Conservation (phyloP, 495 filamentous ascomycete genomes). For the Chaetomidium leptoderma region DNA sequence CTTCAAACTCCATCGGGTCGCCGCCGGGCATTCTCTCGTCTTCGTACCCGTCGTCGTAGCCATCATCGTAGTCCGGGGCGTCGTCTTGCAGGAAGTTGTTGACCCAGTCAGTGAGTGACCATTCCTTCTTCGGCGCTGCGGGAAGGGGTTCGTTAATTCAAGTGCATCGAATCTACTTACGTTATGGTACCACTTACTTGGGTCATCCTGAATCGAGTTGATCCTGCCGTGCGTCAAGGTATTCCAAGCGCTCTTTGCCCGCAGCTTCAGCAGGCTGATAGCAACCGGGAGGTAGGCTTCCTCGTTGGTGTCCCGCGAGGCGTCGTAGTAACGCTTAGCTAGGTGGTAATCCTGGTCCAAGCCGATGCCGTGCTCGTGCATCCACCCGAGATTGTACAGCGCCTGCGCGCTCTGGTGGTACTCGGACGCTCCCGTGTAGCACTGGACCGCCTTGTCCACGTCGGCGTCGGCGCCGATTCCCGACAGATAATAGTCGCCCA, state of each 20-base stretch:
- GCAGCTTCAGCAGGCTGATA: conserved; percentile 79
- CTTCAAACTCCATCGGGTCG: conserved; percentile 49
- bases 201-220: conserved; percentile 85
- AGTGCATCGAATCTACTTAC: background rate
- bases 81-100: conserved; percentile 77
- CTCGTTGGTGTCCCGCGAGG: conserved; percentile 80
- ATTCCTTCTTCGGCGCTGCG: conserved; percentile 60
- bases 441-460: conserved; percentile 83
- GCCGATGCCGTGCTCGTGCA: conserved; percentile 96
- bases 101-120: conserved; percentile 80
- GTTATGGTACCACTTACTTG: conserved; percentile 57
- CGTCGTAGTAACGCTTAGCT: conserved; percentile 92
- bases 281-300: conserved; percentile 96
- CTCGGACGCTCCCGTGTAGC: conserved; percentile 89
- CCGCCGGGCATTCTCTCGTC: conserved; percentile 54
- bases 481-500: conserved; percentile 92
- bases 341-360: conserved; percentile 95
- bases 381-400: conserved; percentile 97
- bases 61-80: conserved; percentile 55
- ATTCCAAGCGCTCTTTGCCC: conserved; percentile 87
- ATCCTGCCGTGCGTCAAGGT: conserved; percentile 81
- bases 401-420: conserved; percentile 89
- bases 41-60: conserved; percentile 51
- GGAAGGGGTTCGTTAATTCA: background rate
- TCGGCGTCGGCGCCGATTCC: conserved; percentile 73